Conservation (phyloP, 768 basidiomycete species). For the Trametes meyenii region DNA sequence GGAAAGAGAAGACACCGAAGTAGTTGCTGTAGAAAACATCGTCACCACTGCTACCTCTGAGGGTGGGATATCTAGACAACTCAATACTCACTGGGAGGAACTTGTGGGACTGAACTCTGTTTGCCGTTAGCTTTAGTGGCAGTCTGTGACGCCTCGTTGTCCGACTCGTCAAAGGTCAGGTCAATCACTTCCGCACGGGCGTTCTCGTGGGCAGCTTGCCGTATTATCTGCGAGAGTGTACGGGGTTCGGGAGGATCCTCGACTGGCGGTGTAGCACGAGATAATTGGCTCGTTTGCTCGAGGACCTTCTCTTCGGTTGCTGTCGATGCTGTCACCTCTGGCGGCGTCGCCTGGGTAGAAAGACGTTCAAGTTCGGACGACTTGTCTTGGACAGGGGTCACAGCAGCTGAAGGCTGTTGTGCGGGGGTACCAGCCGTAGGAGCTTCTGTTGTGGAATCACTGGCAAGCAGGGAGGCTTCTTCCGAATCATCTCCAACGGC, state of each 20-base stretch:
- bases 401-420: too few species aligned
- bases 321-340: too few species aligned
- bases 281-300: too few species aligned
- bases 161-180: conserved; percentile 13
- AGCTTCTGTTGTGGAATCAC: too few species aligned
- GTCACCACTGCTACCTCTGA: too few species aligned
- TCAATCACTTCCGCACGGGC: conserved; percentile 13
- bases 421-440: too few species aligned
- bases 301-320: too few species aligned
- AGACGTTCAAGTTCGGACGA: too few species aligned
- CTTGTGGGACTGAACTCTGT: neutral
- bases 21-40: neutral
- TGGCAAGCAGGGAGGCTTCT: too few species aligned
- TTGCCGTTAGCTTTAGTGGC: neutral
- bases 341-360: too few species aligned
- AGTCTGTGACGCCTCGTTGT: neutral
- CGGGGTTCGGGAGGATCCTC: neutral
- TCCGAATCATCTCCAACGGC: too few species aligned
- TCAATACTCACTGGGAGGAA: neutral
- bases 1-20: neutral
- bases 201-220: conserved; percentile 6
- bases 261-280: neutral
- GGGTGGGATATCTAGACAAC: neutral
- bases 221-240: conserved; percentile 13
- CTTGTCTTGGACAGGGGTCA: too few species aligned